Evolutionary conservation across 306 rosid species (phyloP).

Genomic region (Fragaria nilgerrensis): DNA sequence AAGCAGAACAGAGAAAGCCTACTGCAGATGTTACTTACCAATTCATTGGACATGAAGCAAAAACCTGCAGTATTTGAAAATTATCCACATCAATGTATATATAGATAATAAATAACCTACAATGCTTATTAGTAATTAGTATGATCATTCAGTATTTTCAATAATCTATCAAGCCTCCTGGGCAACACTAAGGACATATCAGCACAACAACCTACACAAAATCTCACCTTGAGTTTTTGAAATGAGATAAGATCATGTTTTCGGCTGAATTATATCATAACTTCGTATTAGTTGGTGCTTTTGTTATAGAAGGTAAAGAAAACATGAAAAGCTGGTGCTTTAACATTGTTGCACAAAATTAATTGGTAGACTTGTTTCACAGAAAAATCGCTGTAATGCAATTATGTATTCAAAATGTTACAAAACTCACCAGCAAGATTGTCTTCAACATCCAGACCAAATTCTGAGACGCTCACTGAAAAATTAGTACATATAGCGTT

Average conservation of each 20-base stretch:
- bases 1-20: constrained; percentile 5
- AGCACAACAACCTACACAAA: no score
- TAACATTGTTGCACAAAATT: background rate
- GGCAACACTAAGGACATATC: no score
- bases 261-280: background rate
- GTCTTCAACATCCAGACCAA: constrained; percentile 81
- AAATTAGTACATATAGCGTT: background rate
- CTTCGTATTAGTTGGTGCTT: background rate
- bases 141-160: no score
- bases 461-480: constrained; percentile 75
- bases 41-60: constrained; percentile 93
- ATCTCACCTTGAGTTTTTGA: no score
- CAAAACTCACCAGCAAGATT: constrained; percentile 71
- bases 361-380: background rate
- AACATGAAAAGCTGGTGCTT: background rate
- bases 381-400: constrained; percentile 17
- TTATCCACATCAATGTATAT: constrained; percentile 30
- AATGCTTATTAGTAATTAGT: background rate
- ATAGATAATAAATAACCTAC: background rate
- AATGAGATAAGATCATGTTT: no score
- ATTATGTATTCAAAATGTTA: constrained; percentile 2
- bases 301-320: background rate
- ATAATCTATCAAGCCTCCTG: no score
- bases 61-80: constrained; percentile 56
- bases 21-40: constrained; percentile 56